Conservation (phyloP, 73 alveolate species). For the Blepharisma stoltei region DNA sequence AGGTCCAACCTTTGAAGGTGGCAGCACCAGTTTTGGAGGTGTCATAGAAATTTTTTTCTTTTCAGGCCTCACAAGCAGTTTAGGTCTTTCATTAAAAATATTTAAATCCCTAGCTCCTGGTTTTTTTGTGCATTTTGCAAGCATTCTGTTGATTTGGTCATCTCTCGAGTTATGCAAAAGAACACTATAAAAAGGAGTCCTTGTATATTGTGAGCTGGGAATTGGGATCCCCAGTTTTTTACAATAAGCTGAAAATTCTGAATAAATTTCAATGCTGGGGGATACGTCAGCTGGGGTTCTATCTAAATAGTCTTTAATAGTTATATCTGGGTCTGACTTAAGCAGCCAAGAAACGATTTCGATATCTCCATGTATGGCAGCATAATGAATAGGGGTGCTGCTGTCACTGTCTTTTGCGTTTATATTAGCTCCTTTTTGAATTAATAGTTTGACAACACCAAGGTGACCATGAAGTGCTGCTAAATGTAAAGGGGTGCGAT, state of each 20-base stretch:
- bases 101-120: neutral
- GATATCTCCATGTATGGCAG: constrained; percentile 22
- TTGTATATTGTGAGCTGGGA: neutral
- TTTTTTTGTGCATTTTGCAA: neutral
- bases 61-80: no score
- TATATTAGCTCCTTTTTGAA: constrained; percentile 36
- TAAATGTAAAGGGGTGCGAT: constrained; percentile 75
- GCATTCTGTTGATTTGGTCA: constrained; percentile 7
- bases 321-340: constrained; percentile 36
- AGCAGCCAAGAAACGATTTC: constrained; percentile 34
- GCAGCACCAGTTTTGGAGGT: neutral
- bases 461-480: constrained; percentile 75
- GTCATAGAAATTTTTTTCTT: constrained; percentile 29
- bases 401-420: constrained; percentile 43
- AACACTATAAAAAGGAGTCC: constrained; percentile 13
- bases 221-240: neutral
- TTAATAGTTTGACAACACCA: constrained; percentile 54
- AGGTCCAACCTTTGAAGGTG: constrained; percentile 43
- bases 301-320: constrained; percentile 66
- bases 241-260: constrained; percentile 31
- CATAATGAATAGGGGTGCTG: constrained; percentile 52
- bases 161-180: neutral
- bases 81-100: constrained; percentile 24
- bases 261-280: constrained; percentile 65
- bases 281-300: constrained; percentile 67